These are phyloP conservation scores for Coemansia sp. DNA, from an alignment of 192 early-diverging fungal species.

Conservation along the genomic window DNA sequence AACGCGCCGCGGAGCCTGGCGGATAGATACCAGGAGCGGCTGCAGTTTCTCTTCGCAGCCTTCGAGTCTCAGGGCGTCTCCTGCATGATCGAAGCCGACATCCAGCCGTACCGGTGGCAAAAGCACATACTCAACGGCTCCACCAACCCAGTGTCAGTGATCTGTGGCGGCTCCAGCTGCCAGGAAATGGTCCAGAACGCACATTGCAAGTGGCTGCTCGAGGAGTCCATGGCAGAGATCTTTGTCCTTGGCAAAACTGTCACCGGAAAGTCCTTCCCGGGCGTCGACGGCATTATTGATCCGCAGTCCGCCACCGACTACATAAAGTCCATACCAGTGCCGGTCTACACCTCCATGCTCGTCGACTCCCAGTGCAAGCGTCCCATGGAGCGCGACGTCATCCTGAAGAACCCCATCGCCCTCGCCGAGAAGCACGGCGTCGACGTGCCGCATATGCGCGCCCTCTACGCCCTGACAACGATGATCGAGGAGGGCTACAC, in stretches of 20 bases:
- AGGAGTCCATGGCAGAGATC: conserved; percentile 48
- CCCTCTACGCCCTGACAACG: conserved; percentile 43
- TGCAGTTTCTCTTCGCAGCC: conserved; percentile 19
- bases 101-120: conserved; percentile 54
- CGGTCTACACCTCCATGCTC: conserved; percentile 52
- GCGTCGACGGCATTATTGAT: conserved; percentile 46
- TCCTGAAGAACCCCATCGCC: conserved; percentile 47
- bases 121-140: conserved; percentile 51
- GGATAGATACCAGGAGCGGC: conserved; percentile 2
- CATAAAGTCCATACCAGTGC: conserved; percentile 40
- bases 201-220: conserved; percentile 25
- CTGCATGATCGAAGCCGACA: conserved; percentile 37
- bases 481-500: conserved; percentile 43
- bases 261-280: conserved; percentile 40
- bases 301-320: conserved; percentile 41
- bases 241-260: conserved; percentile 40
- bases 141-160: conserved; percentile 49
- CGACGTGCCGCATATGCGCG: conserved; percentile 44
- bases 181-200: conserved; percentile 41
- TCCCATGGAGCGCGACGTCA: conserved; percentile 51
- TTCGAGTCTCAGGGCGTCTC: conserved; percentile 40
- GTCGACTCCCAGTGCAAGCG: conserved; percentile 52
- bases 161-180: conserved; percentile 40
- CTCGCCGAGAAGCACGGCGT: conserved; percentile 43
- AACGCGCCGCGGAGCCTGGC: not conserved